Percentiles rank a stretch among this genome's conserved stretches.
Evolutionary conservation across 2,329 filamentous ascomycete genomes (phyloP).

Genomic region (Cladosporium austrohemisphaericum): DNA sequence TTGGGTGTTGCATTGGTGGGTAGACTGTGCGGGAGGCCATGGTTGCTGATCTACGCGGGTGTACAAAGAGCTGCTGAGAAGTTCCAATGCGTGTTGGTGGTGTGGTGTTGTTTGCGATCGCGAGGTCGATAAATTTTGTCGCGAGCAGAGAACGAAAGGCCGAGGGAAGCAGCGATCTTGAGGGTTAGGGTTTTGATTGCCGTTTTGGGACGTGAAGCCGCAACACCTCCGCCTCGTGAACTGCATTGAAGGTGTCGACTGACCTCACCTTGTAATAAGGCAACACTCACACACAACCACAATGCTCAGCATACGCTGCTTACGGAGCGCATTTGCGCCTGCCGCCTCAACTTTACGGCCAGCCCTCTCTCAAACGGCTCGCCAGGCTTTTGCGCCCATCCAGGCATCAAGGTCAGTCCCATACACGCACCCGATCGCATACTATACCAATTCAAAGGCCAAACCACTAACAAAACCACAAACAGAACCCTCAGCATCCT

Average conservation of each 20-base stretch:
- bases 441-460: neutral
- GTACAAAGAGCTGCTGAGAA: too few species aligned
- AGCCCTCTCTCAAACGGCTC: constrained; percentile 11
- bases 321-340: constrained; percentile 16
- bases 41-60: too few species aligned
- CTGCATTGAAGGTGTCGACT: too few species aligned
- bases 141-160: too few species aligned
- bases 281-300: neutral
- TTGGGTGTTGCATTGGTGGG: constrained; percentile 36
- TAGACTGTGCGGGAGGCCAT: constrained; percentile 25
- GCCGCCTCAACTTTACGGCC: constrained; percentile 5
- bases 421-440: neutral
- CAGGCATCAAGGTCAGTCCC: constrained; percentile 8
- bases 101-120: neutral
- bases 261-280: too few species aligned
- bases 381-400: neutral
- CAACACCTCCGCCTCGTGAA: neutral
- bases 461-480: neutral
- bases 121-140: too few species aligned
- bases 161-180: too few species aligned
- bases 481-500: constrained; percentile 24
- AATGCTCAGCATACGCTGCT: constrained; percentile 22
- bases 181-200: too few species aligned
- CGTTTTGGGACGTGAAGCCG: constrained; percentile 1
- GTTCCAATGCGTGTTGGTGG: too few species aligned